Percentiles rank a stretch among this genome's conserved stretches.
phyloP scores from a whole-genome alignment of 1,284 basidiomycete species.

The Pseudozyma thailandica region DNA sequence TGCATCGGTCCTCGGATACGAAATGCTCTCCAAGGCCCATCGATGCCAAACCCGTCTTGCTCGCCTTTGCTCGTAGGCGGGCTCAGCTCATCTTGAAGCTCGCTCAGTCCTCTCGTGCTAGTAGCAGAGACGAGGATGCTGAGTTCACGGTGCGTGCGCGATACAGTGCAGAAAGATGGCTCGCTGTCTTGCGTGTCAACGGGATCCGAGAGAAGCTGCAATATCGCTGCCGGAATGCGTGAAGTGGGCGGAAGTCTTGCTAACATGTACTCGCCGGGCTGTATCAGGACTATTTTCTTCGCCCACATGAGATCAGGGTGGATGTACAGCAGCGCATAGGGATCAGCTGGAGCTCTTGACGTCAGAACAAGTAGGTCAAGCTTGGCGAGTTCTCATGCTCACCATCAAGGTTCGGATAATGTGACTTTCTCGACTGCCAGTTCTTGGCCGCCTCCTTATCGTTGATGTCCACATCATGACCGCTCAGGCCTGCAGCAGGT shows the following conservation, averaged over 20 bases:
- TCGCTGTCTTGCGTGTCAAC: not conserved
- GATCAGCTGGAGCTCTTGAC: too few relatives aligned
- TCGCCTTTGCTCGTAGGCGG: not conserved
- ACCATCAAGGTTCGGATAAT: slow-evolving; percentile 35
- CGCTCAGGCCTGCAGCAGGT: too few relatives aligned
- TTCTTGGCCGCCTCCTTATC: slow-evolving; percentile 19
- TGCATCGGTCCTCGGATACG: slow-evolving; percentile 44
- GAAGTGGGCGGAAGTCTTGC: slow-evolving; percentile 25
- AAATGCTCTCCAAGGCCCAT: slow-evolving; percentile 38
- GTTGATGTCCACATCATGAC: slow-evolving; percentile 17
- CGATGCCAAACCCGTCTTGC: slow-evolving; percentile 15
- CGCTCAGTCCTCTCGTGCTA: not conserved
- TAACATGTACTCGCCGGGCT: slow-evolving; percentile 35
- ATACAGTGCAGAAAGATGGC: slow-evolving; percentile 38
- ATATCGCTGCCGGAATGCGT: slow-evolving; percentile 6
- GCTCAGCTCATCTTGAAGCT: slow-evolving; percentile 11
- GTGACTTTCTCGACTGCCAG: slow-evolving; percentile 35
- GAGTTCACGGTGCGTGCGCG: slow-evolving; percentile 36
- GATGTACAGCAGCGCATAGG: too few relatives aligned
- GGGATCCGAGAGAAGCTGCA: slow-evolving; percentile 15
- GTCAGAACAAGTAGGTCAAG: not conserved
- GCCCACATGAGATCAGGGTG: not conserved
- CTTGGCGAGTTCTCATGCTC: slow-evolving; percentile 3
- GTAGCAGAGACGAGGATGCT: slow-evolving; percentile 38
- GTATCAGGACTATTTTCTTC: slow-evolving; percentile 20